These are phyloP conservation scores for Neopestalotiopsis clavispora DNA, from an alignment of 2,329 filamentous ascomycete genomes.

Conservation along the genomic window DNA sequence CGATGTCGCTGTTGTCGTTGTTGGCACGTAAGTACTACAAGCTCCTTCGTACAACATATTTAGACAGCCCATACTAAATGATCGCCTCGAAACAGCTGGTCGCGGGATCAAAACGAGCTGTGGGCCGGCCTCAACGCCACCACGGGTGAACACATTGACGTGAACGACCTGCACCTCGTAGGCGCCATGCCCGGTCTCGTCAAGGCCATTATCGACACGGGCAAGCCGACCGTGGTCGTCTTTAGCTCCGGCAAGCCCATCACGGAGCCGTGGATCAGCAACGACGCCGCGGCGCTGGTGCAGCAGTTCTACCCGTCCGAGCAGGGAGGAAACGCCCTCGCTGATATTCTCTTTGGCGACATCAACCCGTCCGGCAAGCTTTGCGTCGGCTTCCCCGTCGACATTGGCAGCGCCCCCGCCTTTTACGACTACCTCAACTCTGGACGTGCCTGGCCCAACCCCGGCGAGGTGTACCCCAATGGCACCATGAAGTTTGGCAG, in stretches of 20 bases:
- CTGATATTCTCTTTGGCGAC: conserved; percentile 68
- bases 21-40: conserved; percentile 57
- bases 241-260: conserved; percentile 74
- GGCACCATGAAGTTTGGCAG: conserved; percentile 68
- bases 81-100: conserved; percentile 50
- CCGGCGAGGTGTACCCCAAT: conserved; percentile 58
- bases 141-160: conserved; percentile 76
- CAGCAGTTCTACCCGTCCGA: conserved; percentile 79
- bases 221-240: conserved; percentile 70
- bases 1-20: conserved; percentile 74
- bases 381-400: conserved; percentile 69
- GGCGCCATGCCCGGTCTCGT: conserved; percentile 73
- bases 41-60: not conserved
- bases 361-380: conserved; percentile 71
- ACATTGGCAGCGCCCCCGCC: conserved; percentile 69
- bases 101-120: conserved; percentile 72
- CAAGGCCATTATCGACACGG: conserved; percentile 69
- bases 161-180: conserved; percentile 66
- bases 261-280: conserved; percentile 74
- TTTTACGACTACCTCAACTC: conserved; percentile 78
- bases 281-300: conserved; percentile 66
- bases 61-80: not conserved
- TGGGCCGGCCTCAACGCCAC: conserved; percentile 75
- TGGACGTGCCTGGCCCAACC: conserved; percentile 57
- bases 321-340: conserved; percentile 69